phyloP scores from a whole-genome alignment of 2,329 filamentous ascomycete genomes.

The Calonectria crousiana region DNA sequence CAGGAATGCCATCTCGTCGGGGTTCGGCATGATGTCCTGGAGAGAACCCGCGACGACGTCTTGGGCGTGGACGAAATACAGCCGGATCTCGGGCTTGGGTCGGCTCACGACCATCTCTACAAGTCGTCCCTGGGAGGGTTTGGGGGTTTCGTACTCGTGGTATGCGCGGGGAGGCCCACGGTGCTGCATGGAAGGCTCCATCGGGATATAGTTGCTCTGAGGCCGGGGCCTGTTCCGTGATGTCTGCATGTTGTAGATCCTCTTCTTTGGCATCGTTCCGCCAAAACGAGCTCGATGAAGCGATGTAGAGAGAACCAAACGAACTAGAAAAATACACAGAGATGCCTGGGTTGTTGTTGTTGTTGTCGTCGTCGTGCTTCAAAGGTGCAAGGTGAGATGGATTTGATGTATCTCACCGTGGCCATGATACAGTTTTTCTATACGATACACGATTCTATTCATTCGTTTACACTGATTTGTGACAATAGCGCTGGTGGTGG shows the following conservation, averaged over 20 bases:
- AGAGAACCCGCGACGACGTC: neutral
- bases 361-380: neutral
- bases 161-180: conserved; percentile 8
- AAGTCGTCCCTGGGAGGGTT: neutral
- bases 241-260: neutral
- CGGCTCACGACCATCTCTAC: neutral
- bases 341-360: neutral
- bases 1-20: neutral
- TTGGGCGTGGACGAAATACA: conserved; percentile 4
- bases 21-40: neutral
- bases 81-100: neutral
- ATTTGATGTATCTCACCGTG: neutral
- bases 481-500: neutral
- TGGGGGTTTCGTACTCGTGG: neutral
- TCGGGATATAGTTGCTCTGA: neutral
- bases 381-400: neutral
- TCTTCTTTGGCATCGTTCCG: neutral
- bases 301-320: neutral
- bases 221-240: neutral
- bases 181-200: neutral
- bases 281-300: neutral
- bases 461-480: neutral
- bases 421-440: neutral
- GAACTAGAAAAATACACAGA: neutral
- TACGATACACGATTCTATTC: neutral